Evolutionary conservation across 352 stramenopile species (phyloP).

Genomic region (Stephanocyclus meneghinianus): DNA sequence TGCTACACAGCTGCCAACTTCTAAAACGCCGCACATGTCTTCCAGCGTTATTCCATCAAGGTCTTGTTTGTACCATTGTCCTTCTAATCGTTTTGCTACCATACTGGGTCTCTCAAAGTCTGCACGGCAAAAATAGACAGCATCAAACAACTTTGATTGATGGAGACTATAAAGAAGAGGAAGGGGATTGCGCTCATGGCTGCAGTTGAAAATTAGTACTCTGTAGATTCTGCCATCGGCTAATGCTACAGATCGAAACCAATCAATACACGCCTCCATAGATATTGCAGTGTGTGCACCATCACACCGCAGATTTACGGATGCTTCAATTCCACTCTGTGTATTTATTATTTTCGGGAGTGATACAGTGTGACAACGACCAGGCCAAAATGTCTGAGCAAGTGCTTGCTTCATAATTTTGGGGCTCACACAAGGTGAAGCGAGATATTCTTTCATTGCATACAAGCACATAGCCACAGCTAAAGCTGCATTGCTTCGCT

Average conservation of each 20-base stretch:
- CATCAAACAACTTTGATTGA: slow-evolving; percentile 48
- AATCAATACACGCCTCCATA: slow-evolving; percentile 63
- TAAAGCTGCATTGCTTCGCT: slow-evolving; percentile 74
- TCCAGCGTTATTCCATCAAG: slow-evolving; percentile 8
- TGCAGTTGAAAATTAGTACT: slow-evolving; percentile 78
- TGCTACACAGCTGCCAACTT: not conserved
- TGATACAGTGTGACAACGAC: slow-evolving; percentile 63
- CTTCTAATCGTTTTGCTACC: slow-evolving; percentile 51
- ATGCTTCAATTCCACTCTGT: not conserved
- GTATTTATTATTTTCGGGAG: slow-evolving; percentile 7
- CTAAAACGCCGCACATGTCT: slow-evolving; percentile 30
- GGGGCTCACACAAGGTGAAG: not conserved
- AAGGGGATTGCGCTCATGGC: slow-evolving; percentile 76
- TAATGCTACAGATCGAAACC: slow-evolving; percentile 49
- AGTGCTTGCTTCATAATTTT: slow-evolving; percentile 36
- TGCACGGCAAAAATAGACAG: slow-evolving; percentile 66
- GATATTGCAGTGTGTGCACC: slow-evolving; percentile 77
- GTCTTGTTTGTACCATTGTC: slow-evolving; percentile 32
- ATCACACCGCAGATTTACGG: slow-evolving; percentile 56
- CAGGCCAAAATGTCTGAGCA: slow-evolving; percentile 59
- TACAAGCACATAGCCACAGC: slow-evolving; percentile 61
- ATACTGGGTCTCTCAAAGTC: slow-evolving; percentile 70
- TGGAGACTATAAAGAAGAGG: slow-evolving; percentile 58
- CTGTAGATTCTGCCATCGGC: not conserved
- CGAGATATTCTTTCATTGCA: not conserved